A percentile compares a stretch with the other conserved stretches of the same genome.
Conservation (phyloP, 768 basidiomycete species). For the Mycena galopus region DNA sequence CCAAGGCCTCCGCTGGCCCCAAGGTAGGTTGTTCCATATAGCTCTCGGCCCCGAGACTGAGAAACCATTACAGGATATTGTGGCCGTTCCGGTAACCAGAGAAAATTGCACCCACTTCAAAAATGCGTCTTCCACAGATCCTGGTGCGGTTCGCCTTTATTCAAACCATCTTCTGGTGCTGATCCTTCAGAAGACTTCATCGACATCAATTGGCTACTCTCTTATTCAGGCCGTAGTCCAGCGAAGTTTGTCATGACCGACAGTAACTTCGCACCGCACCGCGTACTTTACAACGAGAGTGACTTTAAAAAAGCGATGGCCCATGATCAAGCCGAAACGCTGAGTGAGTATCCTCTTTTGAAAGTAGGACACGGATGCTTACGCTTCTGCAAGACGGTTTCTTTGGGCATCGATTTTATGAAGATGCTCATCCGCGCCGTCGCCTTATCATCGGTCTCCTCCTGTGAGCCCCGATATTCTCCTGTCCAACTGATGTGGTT, state of each 20-base stretch:
- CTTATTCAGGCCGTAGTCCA: constrained; percentile 45
- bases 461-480: constrained; percentile 27
- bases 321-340: constrained; percentile 43
- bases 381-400: constrained; percentile 40
- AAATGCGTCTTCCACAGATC: constrained; percentile 13
- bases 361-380: background rate
- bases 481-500: background rate
- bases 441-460: constrained; percentile 32
- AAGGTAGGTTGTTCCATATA: constrained; percentile 38
- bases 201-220: constrained; percentile 50
- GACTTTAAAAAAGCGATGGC: constrained; percentile 36
- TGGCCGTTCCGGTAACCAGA: constrained; percentile 48
- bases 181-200: constrained; percentile 36
- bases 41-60: background rate
- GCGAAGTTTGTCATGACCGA: constrained; percentile 39
- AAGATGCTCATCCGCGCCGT: constrained; percentile 47
- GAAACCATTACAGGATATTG: constrained; percentile 45
- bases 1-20: constrained; percentile 41
- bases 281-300: constrained; percentile 37
- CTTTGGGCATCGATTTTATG: constrained; percentile 43
- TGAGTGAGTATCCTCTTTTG: constrained; percentile 35
- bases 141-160: background rate
- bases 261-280: background rate
- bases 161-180: background rate
- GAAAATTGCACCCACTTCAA: constrained; percentile 38